These are phyloP conservation scores for Aquilaria agallochum DNA, from an alignment of 441 rosid species.

Conservation along the genomic window DNA sequence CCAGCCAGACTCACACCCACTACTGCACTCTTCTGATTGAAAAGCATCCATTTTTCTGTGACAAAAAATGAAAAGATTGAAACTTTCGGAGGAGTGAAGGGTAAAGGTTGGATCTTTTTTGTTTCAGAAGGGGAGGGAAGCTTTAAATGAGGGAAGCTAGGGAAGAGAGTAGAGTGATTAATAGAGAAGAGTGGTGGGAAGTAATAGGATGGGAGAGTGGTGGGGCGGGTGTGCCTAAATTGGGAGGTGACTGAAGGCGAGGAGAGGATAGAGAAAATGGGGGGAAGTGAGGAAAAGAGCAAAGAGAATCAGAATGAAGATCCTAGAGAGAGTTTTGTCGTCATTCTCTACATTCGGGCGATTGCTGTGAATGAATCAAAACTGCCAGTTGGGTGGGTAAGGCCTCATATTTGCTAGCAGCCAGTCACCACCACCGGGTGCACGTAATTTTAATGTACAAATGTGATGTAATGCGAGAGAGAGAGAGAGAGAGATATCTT, in stretches of 20 bases:
- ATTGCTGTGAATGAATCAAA: slow-evolving; percentile 26
- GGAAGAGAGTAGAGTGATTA: too few relatives aligned
- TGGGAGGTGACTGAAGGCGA: slow-evolving; percentile 7
- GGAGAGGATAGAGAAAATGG: slow-evolving; percentile 6
- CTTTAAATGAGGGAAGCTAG: too few relatives aligned
- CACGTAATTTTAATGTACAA: slow-evolving; percentile 8
- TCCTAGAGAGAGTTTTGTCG: slow-evolving; percentile 33
- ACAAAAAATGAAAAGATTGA: too few relatives aligned
- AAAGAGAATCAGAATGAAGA: slow-evolving; percentile 25
- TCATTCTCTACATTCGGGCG: slow-evolving; percentile 16
- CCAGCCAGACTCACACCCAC: slow-evolving; percentile 98
- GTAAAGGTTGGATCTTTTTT: slow-evolving; percentile 4
- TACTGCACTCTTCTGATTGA: slow-evolving; percentile 50
- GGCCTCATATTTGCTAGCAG: background rate
- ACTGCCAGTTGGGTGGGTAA: slow-evolving; percentile 40
- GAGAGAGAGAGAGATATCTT: slow-evolving; percentile 24
- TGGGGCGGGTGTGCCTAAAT: background rate
- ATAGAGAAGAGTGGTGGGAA: background rate
- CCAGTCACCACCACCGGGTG: slow-evolving; percentile 13
- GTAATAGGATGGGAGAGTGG: background rate
- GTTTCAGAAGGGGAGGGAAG: background rate
- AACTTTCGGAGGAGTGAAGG: too few relatives aligned
- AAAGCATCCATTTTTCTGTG: slow-evolving; percentile 32
- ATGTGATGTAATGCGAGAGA: slow-evolving; percentile 10
- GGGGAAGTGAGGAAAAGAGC: slow-evolving; percentile 7